Percentiles rank a stretch among this genome's conserved stretches.
Evolutionary conservation across 192 early-diverging fungal genomes (phyloP).

Genomic region (Thoreauomyces humboldtii): DNA sequence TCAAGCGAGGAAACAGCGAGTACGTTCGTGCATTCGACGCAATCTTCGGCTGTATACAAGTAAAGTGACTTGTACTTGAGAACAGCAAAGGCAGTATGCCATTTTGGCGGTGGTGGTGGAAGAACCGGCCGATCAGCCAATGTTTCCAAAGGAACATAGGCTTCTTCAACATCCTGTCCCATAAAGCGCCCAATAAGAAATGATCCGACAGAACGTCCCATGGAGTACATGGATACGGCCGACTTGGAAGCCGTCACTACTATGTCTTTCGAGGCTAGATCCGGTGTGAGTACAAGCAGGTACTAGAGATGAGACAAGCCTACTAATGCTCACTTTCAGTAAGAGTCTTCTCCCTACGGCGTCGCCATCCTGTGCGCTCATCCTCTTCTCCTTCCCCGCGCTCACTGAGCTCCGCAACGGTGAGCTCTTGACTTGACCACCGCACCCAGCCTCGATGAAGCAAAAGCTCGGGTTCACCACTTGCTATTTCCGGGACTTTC

Average conservation of each 20-base stretch:
- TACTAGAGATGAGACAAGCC: too few relatives aligned
- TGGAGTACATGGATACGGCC: constrained; percentile 1
- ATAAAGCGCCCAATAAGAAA: constrained; percentile 37
- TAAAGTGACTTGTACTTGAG: constrained; percentile 78
- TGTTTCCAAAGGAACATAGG: background rate
- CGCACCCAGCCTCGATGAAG: constrained; percentile 38
- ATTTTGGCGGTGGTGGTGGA: constrained; percentile 17
- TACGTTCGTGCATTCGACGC: constrained; percentile 74
- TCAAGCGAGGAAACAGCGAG: constrained; percentile 68
- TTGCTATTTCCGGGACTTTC: background rate
- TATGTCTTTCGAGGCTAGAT: constrained; percentile 19
- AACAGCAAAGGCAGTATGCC: constrained; percentile 58
- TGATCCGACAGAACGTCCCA: constrained; percentile 18
- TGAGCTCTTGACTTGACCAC: constrained; percentile 12
- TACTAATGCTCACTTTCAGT: background rate
- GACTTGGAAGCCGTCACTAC: constrained; percentile 22
- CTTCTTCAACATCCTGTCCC: constrained; percentile 24
- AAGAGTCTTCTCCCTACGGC: background rate
- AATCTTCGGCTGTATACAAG: constrained; percentile 76
- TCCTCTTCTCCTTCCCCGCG: background rate
- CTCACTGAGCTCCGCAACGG: constrained; percentile 33
- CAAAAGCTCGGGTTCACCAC: background rate
- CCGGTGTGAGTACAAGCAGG: too few relatives aligned
- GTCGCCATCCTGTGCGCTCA: background rate
- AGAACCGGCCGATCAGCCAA: background rate